Base-by-base conservation (phyloP, 148 eudicot species). In the Salicornia ramosissima region DNA sequence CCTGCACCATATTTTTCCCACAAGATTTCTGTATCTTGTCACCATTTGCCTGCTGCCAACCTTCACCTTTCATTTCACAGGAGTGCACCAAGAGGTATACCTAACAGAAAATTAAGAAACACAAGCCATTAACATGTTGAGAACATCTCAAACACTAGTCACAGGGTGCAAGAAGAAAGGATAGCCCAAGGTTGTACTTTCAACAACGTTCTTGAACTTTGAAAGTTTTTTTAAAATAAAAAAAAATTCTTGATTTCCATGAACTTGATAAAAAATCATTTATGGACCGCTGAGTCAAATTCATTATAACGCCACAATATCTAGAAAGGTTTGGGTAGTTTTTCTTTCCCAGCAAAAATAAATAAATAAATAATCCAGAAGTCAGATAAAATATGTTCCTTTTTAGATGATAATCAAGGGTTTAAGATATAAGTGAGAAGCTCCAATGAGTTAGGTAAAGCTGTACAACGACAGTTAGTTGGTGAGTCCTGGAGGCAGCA, bases 61-160 rank as follows among this genome's bases (percentile, higher is more conserved):
- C 88, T 80, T 87, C 81, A 34, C 50, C 70, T 71, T 79, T 80
- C 51, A 75, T 83, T 75, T 80, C 89, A 73, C 83, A 80, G 15
- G 82, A 75, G 82, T 93, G 95, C 71, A 87, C 97, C 83, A 93
- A 77, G n/a, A 93, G 76, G 78, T 90, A 93, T 57, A 90, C 96
- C 98, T 93, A 62, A 61, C 72, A 26, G 33, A 25, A 60, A 12
- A 72, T 39, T 49, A 47, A 36, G 40, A 55, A 67, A 33, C 33
- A 9, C 22, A 2, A 24, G 16, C 18, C 63, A 59, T 47, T 10
- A 67, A 6, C 34, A 67, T 53, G 45, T 22, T 29, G 33, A 68
- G 45, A 71, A 50, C 31, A 66, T 66, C 11, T 47, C 11, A 18
- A 42, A 45, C 40, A 64, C 40, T 64, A 45, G 8, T 62, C 5